Evolutionary conservation across 805 yeast species (phyloP), one percentile per base, ranked within the genome.

Genomic region (Ogataea nonfermentans): DNA sequence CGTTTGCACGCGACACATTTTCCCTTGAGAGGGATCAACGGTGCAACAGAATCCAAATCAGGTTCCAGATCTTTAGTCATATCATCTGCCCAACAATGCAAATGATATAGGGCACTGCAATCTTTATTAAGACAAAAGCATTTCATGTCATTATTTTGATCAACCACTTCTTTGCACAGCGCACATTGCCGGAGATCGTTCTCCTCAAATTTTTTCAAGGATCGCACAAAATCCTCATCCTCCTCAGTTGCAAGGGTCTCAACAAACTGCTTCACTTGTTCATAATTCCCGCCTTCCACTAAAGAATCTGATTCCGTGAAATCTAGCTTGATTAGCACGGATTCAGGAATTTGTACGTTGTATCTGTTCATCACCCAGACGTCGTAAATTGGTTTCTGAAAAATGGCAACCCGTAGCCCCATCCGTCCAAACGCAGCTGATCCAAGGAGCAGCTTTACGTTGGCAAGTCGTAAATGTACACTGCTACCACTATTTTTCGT

Each of bases 391-490:
- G 49, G 48, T 4, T 51, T 46, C 35, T 63, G 52, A 44, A 80
- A 79, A 19, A 80, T 57, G 3, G 67, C 66, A 0, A 81, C 67
- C 20, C 60, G 60, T 30, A 82, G 56, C 20, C 67, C 65, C 68
- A 78, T 62, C 6, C 63, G 51, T 1, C 49, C 46, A 52, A 81
- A 82, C 28, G 69, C 74, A 2, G 51, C 51, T 9, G 74, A 56
- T 2, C 53, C 51, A 4, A 79, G 24, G 11, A 82, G 53, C 22
- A 73, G 52, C 30, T 76, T 62, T 5, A 73, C 56, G 46, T 73
- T 66, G 0, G 73, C 84, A 9, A 81, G 35, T 32, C 71, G 70
- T 33, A 71, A 69, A 35, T 68, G 71, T 3, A 78, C 27, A 0
- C 71, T 59, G 30, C 66, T 56, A 0, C 76, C 74, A 11, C 67